Conservation (phyloP, 208 protist genomes). For the Trypanosoma platydactyli region DNA sequence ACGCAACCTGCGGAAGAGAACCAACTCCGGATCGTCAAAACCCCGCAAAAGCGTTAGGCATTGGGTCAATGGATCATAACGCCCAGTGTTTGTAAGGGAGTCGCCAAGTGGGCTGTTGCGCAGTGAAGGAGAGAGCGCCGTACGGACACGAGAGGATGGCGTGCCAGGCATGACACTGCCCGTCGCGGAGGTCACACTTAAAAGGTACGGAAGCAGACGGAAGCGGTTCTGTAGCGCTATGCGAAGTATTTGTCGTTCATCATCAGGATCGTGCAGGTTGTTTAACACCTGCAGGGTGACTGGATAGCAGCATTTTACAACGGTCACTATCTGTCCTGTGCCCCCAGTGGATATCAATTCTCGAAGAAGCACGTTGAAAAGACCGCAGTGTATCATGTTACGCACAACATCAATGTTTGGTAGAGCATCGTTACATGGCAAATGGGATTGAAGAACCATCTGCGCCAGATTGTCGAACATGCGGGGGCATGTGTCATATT, state of each 20-base stretch:
- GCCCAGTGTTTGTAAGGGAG: conserved; percentile 46
- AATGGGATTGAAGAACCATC: conserved; percentile 71
- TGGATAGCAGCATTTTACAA: conserved; percentile 57
- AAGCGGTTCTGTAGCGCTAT: conserved; percentile 69
- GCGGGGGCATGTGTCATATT: conserved; percentile 74
- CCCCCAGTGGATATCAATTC: conserved; percentile 48
- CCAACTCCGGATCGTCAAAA: conserved; percentile 62
- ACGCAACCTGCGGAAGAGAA: conserved; percentile 50
- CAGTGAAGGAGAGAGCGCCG: conserved; percentile 39
- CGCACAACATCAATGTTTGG: conserved; percentile 52
- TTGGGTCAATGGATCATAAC: conserved; percentile 69
- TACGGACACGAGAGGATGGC: conserved; percentile 35
- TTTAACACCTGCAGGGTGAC: conserved; percentile 41
- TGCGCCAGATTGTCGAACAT: conserved; percentile 85
- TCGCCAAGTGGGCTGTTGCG: conserved; percentile 61
- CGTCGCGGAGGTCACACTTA: conserved; percentile 59
- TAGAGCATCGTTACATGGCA: conserved; percentile 36
- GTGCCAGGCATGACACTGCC: conserved; percentile 43
- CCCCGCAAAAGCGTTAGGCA: conserved; percentile 60
- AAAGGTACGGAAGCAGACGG: conserved; percentile 64
- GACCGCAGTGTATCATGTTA: conserved; percentile 55
- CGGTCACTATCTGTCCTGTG: conserved; percentile 67
- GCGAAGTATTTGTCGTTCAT: conserved; percentile 41
- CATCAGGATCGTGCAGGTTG: conserved; percentile 38
- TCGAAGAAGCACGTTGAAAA: conserved; percentile 82